Base-by-base conservation (phyloP, 192 early-diverging fungal species). In the Oehlia diaphana region DNA sequence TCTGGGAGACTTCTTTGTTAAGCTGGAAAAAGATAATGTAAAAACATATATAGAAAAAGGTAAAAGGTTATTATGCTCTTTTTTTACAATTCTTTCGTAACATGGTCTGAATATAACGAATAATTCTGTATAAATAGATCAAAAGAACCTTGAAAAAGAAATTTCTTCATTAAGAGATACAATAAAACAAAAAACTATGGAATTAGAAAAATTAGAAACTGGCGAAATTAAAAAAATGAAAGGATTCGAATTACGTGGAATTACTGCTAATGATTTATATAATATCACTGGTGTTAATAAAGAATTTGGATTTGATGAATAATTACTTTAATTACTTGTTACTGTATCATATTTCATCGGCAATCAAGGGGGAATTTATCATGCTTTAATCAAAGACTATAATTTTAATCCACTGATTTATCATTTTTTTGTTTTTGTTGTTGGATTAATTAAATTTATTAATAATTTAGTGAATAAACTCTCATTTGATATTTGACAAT, bases 1-100 rank as follows among this genome's bases (percentile, higher is more conserved):
- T 50, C 76, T 90, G 33, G 90, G 90, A 28, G 88, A 91, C 49
- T 83, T 91, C 83, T 91, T 91, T 79, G 75, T 91, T 28, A 87
- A 86, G 49, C 50, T 91, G 73, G 88, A 89, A 19, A 87, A 84
- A 19, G 58, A 83, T n/a, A 84, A 86, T 19, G 82, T 88, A 10
- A 82, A 85, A n/a, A 75, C 81, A 14, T 83, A 87, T 80, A 86
- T 91, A 26, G 83, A 90, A 75, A 84, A 87, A 85, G 89, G 89
- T 90, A 82, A 28, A 42, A 28, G 31, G 31, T 31, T 31, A 9
- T n/a, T 13, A 50, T 14, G 35, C 4, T 44, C 26, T 12, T 66
- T 47, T 26, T 64, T 47, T 47, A 12, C 44, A 47, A 47, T 47
- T 47, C 10, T 3, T 12, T 47, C 3, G 10, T 47, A 12, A 3